Percentiles rank a stretch among this genome's conserved stretches.
phyloP scores from a whole-genome alignment of 2,329 filamentous ascomycete species.

The Trichocomaceae sp. region DNA sequence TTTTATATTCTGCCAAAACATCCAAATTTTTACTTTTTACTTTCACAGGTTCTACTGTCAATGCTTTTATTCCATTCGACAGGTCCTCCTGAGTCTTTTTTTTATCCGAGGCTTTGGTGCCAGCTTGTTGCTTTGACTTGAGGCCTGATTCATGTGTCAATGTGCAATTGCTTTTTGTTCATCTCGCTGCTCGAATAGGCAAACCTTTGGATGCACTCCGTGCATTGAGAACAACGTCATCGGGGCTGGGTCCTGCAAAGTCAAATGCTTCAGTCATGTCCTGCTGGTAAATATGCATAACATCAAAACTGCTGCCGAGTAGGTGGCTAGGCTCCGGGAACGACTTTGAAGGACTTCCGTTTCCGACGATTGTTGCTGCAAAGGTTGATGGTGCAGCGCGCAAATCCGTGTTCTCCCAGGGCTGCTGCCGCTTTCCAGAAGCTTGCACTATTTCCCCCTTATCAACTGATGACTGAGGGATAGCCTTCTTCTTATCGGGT shows the following conservation, averaged over 20 bases:
- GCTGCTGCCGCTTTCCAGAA: conserved; percentile 15
- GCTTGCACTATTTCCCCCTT: conserved; percentile 9
- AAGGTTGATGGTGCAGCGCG: conserved; percentile 47
- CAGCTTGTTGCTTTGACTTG: conserved; percentile 39
- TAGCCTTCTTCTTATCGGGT: neutral
- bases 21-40: conserved; percentile 72
- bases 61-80: conserved; percentile 42
- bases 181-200: conserved; percentile 39
- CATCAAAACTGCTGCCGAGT: conserved; percentile 26
- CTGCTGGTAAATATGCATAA: conserved; percentile 34
- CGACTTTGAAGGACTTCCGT: conserved; percentile 18
- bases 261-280: conserved; percentile 43
- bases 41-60: conserved; percentile 45
- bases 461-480: neutral
- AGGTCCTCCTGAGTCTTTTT: conserved; percentile 41
- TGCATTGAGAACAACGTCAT: conserved; percentile 79
- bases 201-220: conserved; percentile 74
- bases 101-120: conserved; percentile 36
- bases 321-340: conserved; percentile 28
- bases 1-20: conserved; percentile 73
- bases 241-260: conserved; percentile 82
- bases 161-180: conserved; percentile 25
- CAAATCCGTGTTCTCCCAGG: conserved; percentile 22
- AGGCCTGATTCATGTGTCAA: conserved; percentile 39
- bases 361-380: conserved; percentile 40